Percentiles rank a stretch among this genome's conserved stretches.
Conservation (phyloP, 768 basidiomycete species). For the Calvatia gigantea region DNA sequence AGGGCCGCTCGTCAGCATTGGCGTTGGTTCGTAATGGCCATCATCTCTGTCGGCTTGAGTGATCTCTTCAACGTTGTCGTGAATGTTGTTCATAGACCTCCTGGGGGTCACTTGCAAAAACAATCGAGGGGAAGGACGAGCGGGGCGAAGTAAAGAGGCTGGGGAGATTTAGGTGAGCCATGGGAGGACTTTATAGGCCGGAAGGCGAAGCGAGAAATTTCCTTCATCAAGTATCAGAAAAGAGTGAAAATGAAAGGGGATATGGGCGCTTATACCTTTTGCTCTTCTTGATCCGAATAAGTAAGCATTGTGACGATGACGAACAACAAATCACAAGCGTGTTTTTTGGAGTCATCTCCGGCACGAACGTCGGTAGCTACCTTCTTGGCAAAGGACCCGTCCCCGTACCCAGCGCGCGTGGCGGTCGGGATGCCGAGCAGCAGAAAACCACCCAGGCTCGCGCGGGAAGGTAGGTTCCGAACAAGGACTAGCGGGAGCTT, state of each 20-base stretch:
- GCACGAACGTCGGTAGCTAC: too few relatives aligned
- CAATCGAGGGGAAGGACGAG: not conserved
- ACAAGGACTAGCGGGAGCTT: not conserved
- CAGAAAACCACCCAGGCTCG: not conserved
- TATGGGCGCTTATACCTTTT: too few relatives aligned
- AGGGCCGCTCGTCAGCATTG: not conserved
- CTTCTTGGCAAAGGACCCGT: too few relatives aligned
- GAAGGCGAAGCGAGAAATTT: not conserved
- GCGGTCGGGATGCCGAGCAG: too few relatives aligned
- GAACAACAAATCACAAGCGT: too few relatives aligned
- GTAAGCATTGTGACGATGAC: not conserved
- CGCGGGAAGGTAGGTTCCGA: not conserved
- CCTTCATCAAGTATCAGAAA: not conserved
- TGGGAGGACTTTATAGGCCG: not conserved
- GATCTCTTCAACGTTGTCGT: not conserved
- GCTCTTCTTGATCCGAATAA: not conserved
- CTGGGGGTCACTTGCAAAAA: not conserved
- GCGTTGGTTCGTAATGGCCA: not conserved
- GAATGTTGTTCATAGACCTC: not conserved
- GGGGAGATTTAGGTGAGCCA: not conserved
- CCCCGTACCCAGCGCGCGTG: too few relatives aligned
- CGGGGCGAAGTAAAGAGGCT: not conserved
- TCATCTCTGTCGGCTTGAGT: not conserved
- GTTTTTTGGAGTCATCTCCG: too few relatives aligned
- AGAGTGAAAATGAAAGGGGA: too few relatives aligned